phyloP scores from a whole-genome alignment of 1,139 yeast species.

The Zygosaccharomyces pseudobailii region DNA sequence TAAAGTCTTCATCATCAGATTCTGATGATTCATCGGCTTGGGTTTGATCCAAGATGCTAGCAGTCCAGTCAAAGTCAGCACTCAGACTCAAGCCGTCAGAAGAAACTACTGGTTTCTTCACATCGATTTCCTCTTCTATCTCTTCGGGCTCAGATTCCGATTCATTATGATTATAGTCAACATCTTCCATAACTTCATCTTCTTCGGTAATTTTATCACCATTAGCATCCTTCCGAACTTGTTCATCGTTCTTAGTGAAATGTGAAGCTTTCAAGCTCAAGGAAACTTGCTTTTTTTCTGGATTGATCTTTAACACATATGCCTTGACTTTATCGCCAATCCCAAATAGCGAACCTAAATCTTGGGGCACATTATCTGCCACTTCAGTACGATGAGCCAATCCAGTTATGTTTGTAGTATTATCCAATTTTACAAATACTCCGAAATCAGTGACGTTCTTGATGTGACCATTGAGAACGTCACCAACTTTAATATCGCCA shows the following conservation, averaged over 20 bases:
- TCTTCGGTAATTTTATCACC: slow-evolving; percentile 30
- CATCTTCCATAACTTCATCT: slow-evolving; percentile 29
- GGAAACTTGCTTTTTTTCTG: slow-evolving; percentile 66
- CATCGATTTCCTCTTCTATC: slow-evolving; percentile 15
- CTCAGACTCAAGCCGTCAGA: slow-evolving; percentile 65
- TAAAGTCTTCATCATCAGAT: slow-evolving; percentile 53
- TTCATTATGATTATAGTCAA: slow-evolving; percentile 18
- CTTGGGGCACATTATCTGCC: slow-evolving; percentile 60
- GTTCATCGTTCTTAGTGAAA: slow-evolving; percentile 46
- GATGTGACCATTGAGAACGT: slow-evolving; percentile 72
- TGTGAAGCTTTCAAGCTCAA: slow-evolving; percentile 94
- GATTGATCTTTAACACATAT: slow-evolving; percentile 60
- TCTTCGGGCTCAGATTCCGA: slow-evolving; percentile 22
- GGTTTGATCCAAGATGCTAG: slow-evolving; percentile 77
- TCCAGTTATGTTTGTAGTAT: slow-evolving; percentile 72
- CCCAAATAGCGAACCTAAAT: slow-evolving; percentile 57
- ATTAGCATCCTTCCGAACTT: slow-evolving; percentile 34
- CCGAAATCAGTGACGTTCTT: slow-evolving; percentile 83
- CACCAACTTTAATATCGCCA: slow-evolving; percentile 65
- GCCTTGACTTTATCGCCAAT: slow-evolving; percentile 90
- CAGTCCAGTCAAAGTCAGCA: slow-evolving; percentile 88
- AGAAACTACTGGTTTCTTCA: slow-evolving; percentile 24
- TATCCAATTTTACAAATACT: slow-evolving; percentile 78
- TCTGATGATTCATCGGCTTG: slow-evolving; percentile 50
- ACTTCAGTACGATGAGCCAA: slow-evolving; percentile 84